Evolutionary conservation across 768 basidiomycete species (phyloP).

Genomic region (Phanerochaete sordida): DNA sequence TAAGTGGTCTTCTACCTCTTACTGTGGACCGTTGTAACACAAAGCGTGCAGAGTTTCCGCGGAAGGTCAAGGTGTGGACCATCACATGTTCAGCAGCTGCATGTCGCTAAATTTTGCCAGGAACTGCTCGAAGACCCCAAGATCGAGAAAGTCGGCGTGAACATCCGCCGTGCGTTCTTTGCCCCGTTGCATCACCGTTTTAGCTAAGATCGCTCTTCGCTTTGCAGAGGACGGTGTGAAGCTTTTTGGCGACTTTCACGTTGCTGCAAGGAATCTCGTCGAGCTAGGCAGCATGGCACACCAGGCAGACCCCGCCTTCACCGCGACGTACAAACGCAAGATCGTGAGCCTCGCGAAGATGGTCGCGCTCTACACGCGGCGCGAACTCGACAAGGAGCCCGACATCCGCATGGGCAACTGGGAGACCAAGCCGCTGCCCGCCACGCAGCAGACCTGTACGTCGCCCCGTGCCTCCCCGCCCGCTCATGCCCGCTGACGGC

Average conservation of each 20-base stretch:
- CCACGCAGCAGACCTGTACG: conserved; percentile 38
- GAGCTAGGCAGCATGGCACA: conserved; percentile 44
- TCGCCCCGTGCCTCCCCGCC: neutral
- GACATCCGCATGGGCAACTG: conserved; percentile 45
- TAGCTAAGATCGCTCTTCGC: neutral
- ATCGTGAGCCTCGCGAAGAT: conserved; percentile 43
- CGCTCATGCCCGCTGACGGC: too few species aligned
- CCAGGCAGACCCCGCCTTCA: conserved; percentile 35
- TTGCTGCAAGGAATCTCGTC: conserved; percentile 38
- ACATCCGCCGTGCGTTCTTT: conserved; percentile 40
- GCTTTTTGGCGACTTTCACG: conserved; percentile 43
- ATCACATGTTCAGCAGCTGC: neutral
- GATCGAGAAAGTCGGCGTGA: conserved; percentile 43
- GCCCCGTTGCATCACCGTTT: neutral
- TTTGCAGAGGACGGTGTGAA: conserved; percentile 44
- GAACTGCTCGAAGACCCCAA: conserved; percentile 40
- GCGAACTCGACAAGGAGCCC: conserved; percentile 38
- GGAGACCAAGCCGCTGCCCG: conserved; percentile 34
- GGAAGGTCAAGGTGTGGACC: conserved; percentile 34
- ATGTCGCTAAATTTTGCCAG: conserved; percentile 21
- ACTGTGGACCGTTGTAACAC: neutral
- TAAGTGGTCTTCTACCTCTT: conserved; percentile 17
- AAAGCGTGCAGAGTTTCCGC: conserved; percentile 36
- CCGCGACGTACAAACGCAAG: conserved; percentile 28
- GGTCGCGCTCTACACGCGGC: conserved; percentile 36